A percentile compares a stretch with the other conserved stretches of the same genome.
phyloP scores from a whole-genome alignment of 2,329 filamentous ascomycete species.

The Sclerotinia glacialis region DNA sequence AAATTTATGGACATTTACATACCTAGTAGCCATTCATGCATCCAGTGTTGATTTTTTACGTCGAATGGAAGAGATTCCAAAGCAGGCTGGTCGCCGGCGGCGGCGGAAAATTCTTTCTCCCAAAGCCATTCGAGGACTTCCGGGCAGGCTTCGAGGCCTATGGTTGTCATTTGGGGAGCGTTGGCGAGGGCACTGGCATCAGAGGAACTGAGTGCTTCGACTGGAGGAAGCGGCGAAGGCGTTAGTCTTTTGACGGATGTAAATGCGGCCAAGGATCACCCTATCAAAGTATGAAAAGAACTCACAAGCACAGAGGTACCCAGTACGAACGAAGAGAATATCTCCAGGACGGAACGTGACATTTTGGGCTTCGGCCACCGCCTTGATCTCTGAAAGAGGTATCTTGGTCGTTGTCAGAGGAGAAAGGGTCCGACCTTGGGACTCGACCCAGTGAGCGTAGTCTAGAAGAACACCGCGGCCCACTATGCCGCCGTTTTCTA shows the following conservation, averaged over 20 bases:
- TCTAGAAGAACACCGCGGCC: constrained; percentile 54
- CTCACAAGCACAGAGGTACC: constrained; percentile 40
- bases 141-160: constrained; percentile 6
- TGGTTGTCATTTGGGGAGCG: neutral
- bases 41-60: constrained; percentile 19
- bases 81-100: constrained; percentile 45
- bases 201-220: neutral
- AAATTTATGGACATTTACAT: no score
- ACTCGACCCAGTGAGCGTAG: constrained; percentile 53
- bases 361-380: constrained; percentile 40
- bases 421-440: constrained; percentile 54
- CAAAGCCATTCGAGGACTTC: constrained; percentile 28
- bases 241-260: neutral
- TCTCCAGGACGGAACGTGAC: constrained; percentile 41
- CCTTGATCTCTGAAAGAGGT: constrained; percentile 37
- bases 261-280: neutral
- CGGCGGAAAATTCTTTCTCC: constrained; percentile 46
- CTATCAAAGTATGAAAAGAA: constrained; percentile 33
- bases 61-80: constrained; percentile 46
- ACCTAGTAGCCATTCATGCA: constrained; percentile 44
- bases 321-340: constrained; percentile 44
- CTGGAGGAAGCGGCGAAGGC: neutral
- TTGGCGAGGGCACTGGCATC: neutral
- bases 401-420: constrained; percentile 46
- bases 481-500: constrained; percentile 47